Base-by-base conservation (phyloP, 179 eudicot species). In the Heliamphora pulchella region DNA sequence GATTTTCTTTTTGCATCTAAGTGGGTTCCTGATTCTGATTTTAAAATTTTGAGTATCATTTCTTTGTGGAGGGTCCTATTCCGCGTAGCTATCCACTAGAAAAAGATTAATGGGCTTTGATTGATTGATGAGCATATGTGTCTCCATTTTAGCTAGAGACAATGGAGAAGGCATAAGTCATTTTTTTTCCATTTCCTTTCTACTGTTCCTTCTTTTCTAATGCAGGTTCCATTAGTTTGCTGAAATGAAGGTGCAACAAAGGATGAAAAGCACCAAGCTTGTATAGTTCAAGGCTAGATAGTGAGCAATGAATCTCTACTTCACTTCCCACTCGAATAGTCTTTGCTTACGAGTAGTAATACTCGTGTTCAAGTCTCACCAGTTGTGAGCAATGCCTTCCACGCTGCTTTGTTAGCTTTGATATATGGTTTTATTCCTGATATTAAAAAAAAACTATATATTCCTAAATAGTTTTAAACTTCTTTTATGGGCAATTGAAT, bases 1-100 rank as follows among this genome's bases (percentile, higher is more conserved):
- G 63, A 51, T 53, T 80, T 78, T 72, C 61, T 82, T 80, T 66
- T 77, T 70, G 72, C 31, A 54, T 75, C 78, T 57, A 78, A 81
- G 80, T 82, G 87, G 82, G 82, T 79, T 83, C 54, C 78, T 78
- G 84, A 83, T 86, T 86, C 88, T 76, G 74, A 61, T 58, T 71
- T 78, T 41, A 55, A 72, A 59, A 75, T 55, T 47, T 71, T 41
- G 72, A 41, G 67, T n/a, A 46, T 69, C 62, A 81, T 72, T 72
- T 77, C 64, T 9, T 84, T 78, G 78, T 80, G 85, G 84, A 80
- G 83, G 85, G 85, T 43, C 82, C 78, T 72, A 6, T 59, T 74
- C 22, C 14, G 66, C 53, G 18, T 85, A 65, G 68, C 44, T 59
- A 80, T 71, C 72, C 54, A 76, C 57, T 44, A 17, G 31, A 63